Conservation (phyloP, 129 eudicot species). For the Glebionis coronaria region DNA sequence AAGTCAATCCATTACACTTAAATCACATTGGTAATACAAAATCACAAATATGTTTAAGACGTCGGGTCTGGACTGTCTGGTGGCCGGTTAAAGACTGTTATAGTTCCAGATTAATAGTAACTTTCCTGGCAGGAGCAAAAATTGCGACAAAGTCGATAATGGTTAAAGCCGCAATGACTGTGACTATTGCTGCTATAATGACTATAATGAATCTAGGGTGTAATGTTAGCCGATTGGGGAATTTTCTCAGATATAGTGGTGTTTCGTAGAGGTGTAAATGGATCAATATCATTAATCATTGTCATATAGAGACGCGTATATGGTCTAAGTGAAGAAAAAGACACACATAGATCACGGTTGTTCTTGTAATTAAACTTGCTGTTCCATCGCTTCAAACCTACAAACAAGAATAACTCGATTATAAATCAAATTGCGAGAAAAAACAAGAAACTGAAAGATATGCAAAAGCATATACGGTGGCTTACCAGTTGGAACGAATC, state of each 20-base stretch:
- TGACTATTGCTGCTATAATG: too few species aligned
- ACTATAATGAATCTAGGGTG: too few species aligned
- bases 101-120: too few species aligned
- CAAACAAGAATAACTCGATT: conserved; percentile 10
- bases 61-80: too few species aligned
- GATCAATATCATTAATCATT: conserved; percentile 37
- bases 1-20: too few species aligned
- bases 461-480: neutral
- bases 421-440: neutral
- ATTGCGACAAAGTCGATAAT: too few species aligned
- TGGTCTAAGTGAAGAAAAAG: conserved; percentile 53
- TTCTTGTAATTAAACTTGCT: conserved; percentile 46
- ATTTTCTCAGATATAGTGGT: conserved; percentile 20
- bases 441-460: too few species aligned
- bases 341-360: conserved; percentile 58
- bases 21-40: too few species aligned
- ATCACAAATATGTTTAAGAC: too few species aligned
- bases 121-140: too few species aligned
- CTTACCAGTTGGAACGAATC: conserved; percentile 68
- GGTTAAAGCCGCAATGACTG: too few species aligned
- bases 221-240: conserved; percentile 46
- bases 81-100: too few species aligned
- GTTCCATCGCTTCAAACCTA: conserved; percentile 55
- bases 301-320: conserved; percentile 52
- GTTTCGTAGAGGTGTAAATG: conserved; percentile 32